Percentiles rank a stretch among this genome's conserved stretches.
Conservation (phyloP, 2,329 filamentous ascomycete genomes). For the Penicillium capsulatum region DNA sequence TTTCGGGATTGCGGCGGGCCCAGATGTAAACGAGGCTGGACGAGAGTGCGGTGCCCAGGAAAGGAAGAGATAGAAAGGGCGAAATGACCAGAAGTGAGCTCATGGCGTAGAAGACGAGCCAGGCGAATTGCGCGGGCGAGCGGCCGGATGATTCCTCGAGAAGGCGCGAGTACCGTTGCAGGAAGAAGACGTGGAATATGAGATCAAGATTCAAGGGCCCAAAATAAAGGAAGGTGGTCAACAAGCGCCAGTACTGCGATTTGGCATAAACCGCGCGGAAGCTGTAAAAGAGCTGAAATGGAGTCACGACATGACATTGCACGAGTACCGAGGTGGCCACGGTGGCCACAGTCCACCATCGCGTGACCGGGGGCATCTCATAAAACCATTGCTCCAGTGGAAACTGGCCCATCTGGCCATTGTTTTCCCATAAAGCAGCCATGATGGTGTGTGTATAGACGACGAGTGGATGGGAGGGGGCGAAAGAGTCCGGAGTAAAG, state of each 20-base stretch:
- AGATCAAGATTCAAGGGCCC: constrained; percentile 90
- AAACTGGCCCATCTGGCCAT: constrained; percentile 54
- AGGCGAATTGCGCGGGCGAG: constrained; percentile 89
- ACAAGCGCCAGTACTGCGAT: constrained; percentile 95
- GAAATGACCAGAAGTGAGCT: constrained; percentile 74
- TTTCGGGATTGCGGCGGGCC: constrained; percentile 91
- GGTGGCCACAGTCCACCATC: constrained; percentile 95
- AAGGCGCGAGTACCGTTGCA: constrained; percentile 90
- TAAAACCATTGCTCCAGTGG: constrained; percentile 97
- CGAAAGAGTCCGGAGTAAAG: not conserved
- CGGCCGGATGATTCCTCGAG: constrained; percentile 92
- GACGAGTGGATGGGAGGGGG: not conserved
- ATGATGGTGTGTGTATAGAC: constrained; percentile 23
- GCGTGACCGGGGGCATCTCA: constrained; percentile 94
- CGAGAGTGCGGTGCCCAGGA: constrained; percentile 87
- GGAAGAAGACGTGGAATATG: constrained; percentile 96
- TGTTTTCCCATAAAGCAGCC: constrained; percentile 45
- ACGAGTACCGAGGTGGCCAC: constrained; percentile 83
- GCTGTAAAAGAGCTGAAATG: constrained; percentile 96
- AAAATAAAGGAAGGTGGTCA: constrained; percentile 97
- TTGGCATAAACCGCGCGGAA: constrained; percentile 87
- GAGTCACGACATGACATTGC: constrained; percentile 86
- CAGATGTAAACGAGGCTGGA: constrained; percentile 97
- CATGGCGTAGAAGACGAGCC: constrained; percentile 84
- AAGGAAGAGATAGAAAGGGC: constrained; percentile 84